Percentiles rank a stretch among this genome's conserved stretches.
These are phyloP conservation scores for Xylaria hypoxylon DNA, from an alignment of 2,329 filamentous ascomycete genomes.

Conservation along the genomic window DNA sequence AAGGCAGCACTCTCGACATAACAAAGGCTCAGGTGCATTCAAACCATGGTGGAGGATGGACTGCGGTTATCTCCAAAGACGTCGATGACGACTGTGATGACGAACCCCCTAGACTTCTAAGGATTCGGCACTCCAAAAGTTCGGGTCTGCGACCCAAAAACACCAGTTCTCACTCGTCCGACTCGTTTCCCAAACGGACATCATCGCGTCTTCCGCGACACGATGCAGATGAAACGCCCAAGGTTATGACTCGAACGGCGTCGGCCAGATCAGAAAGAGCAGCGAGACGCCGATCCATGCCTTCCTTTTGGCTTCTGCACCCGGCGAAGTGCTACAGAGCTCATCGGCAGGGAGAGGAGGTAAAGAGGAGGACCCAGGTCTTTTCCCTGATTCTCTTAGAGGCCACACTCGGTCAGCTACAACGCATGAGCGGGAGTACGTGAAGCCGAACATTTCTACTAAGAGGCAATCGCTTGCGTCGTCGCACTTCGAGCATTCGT, in stretches of 20 bases:
- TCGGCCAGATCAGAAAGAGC: constrained; percentile 38
- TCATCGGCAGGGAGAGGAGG: constrained; percentile 29
- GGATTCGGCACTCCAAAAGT: constrained; percentile 45
- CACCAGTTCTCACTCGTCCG: constrained; percentile 24
- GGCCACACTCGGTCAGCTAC: constrained; percentile 40
- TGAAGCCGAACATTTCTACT: constrained; percentile 33
- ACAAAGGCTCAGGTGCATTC: constrained; percentile 54
- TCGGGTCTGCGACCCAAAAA: constrained; percentile 43
- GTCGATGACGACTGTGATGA: constrained; percentile 37
- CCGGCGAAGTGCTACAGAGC: constrained; percentile 33
- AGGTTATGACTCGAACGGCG: constrained; percentile 22
- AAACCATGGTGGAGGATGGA: constrained; percentile 13
- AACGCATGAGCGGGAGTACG: constrained; percentile 29
- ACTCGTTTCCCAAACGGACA: constrained; percentile 37
- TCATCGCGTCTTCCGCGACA: constrained; percentile 37
- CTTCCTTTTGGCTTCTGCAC: constrained; percentile 41
- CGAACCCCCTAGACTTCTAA: constrained; percentile 31
- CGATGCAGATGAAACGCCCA: constrained; percentile 24
- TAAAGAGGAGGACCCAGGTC: constrained; percentile 32
- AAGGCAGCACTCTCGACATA: constrained; percentile 53
- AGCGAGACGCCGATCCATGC: constrained; percentile 46
- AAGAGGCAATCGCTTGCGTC: constrained; percentile 35
- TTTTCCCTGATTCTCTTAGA: constrained; percentile 43
- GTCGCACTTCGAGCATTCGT: constrained; percentile 18
- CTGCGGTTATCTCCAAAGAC: constrained; percentile 26